Percentiles rank a stretch among this genome's conserved stretches.
Evolutionary conservation across 768 basidiomycete genomes (phyloP).

Genomic region (Lactarius sanguifluus): DNA sequence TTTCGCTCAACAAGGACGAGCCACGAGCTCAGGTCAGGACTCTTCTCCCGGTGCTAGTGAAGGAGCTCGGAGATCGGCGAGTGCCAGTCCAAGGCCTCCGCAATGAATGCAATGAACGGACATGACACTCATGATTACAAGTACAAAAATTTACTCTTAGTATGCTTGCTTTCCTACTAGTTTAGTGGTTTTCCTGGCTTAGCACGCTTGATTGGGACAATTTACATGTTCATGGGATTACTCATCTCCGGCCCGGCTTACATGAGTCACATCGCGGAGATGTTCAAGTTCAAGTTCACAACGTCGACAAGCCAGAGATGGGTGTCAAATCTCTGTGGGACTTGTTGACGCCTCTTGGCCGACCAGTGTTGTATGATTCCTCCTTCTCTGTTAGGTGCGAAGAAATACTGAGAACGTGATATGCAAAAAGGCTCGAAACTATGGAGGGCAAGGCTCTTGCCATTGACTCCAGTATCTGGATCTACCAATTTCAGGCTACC

Average conservation of each 20-base stretch:
- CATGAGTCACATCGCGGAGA: neutral
- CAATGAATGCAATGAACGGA: constrained; percentile 2
- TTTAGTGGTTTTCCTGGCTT: neutral
- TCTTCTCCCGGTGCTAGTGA: constrained; percentile 12
- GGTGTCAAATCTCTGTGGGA: constrained; percentile 98
- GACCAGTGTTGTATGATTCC: constrained; percentile 75
- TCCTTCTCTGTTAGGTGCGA: neutral
- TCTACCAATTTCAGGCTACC: constrained; percentile 99
- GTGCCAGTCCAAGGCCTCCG: constrained; percentile 20
- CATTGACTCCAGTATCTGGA: constrained; percentile 99
- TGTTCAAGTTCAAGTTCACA: neutral
- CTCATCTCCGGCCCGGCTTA: neutral
- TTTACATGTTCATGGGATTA: neutral
- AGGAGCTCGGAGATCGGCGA: constrained; percentile 19
- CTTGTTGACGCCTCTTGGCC: constrained; percentile 87
- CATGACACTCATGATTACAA: neutral
- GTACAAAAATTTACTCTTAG: neutral
- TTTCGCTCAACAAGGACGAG: constrained; percentile 11
- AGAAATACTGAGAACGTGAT: constrained; percentile 1
- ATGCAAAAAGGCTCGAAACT: constrained; percentile 65
- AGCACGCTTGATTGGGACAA: neutral
- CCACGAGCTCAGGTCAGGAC: constrained; percentile 10
- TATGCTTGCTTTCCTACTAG: constrained; percentile 1
- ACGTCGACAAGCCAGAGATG: constrained; percentile 47
- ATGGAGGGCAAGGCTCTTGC: constrained; percentile 94